phyloP scores from a whole-genome alignment of 441 rosid species.

The Brassica balearica region DNA sequence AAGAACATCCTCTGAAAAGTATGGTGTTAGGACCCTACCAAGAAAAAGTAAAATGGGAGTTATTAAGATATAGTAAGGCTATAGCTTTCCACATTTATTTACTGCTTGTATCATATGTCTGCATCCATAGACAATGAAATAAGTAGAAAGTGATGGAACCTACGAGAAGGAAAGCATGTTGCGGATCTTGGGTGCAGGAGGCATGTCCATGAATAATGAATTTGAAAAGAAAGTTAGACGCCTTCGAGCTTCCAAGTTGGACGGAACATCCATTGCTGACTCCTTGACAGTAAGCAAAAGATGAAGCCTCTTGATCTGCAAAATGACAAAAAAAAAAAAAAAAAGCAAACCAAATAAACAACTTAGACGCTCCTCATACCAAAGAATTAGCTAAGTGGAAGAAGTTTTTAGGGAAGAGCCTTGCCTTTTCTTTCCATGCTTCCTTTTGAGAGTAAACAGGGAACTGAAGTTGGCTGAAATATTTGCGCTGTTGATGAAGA shows the following conservation, averaged over 20 bases:
- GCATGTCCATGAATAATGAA: constrained; percentile 21
- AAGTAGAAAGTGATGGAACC: constrained; percentile 12
- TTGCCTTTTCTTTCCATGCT: constrained; percentile 77
- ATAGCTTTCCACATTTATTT: not conserved
- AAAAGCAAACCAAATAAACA: not conserved
- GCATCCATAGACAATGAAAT: not conserved
- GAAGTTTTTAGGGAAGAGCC: constrained; percentile 18
- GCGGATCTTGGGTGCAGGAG: constrained; percentile 11
- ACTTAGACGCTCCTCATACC: too few species aligned
- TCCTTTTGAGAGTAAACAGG: constrained; percentile 62
- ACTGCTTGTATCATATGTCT: not conserved
- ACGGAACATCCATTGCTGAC: constrained; percentile 74
- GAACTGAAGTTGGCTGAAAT: constrained; percentile 63
- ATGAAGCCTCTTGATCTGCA: constrained; percentile 66
- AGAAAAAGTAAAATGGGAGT: not conserved
- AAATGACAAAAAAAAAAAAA: not conserved
- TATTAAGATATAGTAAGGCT: not conserved
- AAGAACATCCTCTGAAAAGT: constrained; percentile 69
- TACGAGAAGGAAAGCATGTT: constrained; percentile 24
- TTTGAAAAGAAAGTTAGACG: constrained; percentile 58
- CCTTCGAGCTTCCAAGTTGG: constrained; percentile 74
- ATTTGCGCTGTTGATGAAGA: constrained; percentile 61
- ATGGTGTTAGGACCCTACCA: constrained; percentile 73
- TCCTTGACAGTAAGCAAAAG: constrained; percentile 69
- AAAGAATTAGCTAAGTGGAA: too few species aligned